Percentiles rank a stretch among this genome's conserved stretches.
Conservation (phyloP, 2,329 filamentous ascomycete species). For the Cladosporium colombiae region DNA sequence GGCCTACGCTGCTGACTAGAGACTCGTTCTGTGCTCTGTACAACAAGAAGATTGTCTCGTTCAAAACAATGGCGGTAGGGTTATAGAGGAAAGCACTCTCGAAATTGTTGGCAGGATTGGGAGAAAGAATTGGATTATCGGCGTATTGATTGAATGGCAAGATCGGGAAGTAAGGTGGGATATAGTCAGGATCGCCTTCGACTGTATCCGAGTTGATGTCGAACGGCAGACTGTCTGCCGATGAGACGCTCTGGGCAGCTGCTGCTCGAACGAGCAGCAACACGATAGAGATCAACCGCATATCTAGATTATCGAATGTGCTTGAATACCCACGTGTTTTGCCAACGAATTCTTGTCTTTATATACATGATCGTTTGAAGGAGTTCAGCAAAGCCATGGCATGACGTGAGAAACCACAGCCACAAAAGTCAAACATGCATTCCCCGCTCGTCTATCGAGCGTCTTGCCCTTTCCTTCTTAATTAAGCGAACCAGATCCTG, state of each 20-base stretch:
- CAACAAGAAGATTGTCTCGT: slow-evolving; percentile 38
- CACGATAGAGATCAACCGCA: neutral
- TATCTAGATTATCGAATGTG: neutral
- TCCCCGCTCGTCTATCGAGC: slow-evolving; percentile 3
- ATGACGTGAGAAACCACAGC: slow-evolving; percentile 18
- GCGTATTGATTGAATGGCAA: slow-evolving; percentile 32
- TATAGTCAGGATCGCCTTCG: slow-evolving; percentile 32
- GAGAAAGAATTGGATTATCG: slow-evolving; percentile 29
- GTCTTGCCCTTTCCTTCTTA: neutral
- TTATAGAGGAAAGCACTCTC: slow-evolving; percentile 37
- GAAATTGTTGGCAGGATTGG: slow-evolving; percentile 29
- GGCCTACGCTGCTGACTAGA: slow-evolving; percentile 38
- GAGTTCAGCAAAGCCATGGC: neutral
- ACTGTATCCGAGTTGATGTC: slow-evolving; percentile 22
- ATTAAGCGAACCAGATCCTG: neutral
- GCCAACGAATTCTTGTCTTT: neutral
- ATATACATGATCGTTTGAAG: neutral
- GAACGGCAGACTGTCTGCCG: slow-evolving; percentile 7
- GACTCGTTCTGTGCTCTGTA: slow-evolving; percentile 41
- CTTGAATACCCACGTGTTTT: neutral
- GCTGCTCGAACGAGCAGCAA: neutral
- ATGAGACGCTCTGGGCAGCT: slow-evolving; percentile 6
- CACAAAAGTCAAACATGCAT: slow-evolving; percentile 6
- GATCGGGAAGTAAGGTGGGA: slow-evolving; percentile 33
- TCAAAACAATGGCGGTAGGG: slow-evolving; percentile 34